A percentile compares a stretch with the other conserved stretches of the same genome.
These are phyloP conservation scores for Exophiala aquamarina DNA, from an alignment of 2,329 filamentous ascomycete species.

Conservation along the genomic window DNA sequence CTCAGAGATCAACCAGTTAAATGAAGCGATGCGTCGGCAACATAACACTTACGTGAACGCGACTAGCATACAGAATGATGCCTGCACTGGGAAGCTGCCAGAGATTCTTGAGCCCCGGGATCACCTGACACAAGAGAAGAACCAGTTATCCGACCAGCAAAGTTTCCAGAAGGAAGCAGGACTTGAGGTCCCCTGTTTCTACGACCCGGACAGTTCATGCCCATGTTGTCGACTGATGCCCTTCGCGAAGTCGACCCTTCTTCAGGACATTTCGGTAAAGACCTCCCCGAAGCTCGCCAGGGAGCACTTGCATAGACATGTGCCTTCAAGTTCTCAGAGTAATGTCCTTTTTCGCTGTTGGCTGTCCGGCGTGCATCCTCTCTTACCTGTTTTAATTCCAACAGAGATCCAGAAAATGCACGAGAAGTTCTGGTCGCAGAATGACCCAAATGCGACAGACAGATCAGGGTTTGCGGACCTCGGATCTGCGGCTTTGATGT, in stretches of 20 bases:
- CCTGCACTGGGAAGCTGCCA: slow-evolving; percentile 6
- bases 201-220: slow-evolving; percentile 12
- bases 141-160: slow-evolving; percentile 12
- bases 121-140: slow-evolving; percentile 3
- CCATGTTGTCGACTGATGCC: slow-evolving; percentile 29
- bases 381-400: slow-evolving; percentile 47
- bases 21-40: slow-evolving; percentile 30
- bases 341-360: slow-evolving; percentile 48
- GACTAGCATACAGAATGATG: slow-evolving; percentile 13
- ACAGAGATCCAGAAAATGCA: slow-evolving; percentile 43
- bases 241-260: slow-evolving; percentile 39
- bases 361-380: slow-evolving; percentile 47
- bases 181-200: not conserved
- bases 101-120: not conserved
- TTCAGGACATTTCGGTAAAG: slow-evolving; percentile 38
- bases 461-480: slow-evolving; percentile 39
- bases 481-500: slow-evolving; percentile 45
- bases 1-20: slow-evolving; percentile 24
- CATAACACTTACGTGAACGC: slow-evolving; percentile 11
- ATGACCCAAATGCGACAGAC: slow-evolving; percentile 35
- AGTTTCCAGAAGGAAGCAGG: slow-evolving; percentile 21
- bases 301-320: slow-evolving; percentile 41
- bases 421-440: slow-evolving; percentile 42
- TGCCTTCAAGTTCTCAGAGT: slow-evolving; percentile 46
- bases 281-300: slow-evolving; percentile 35